Base-by-base conservation (phyloP, 2,329 filamentous ascomycete genomes). In the Byssochlamys sp. region DNA sequence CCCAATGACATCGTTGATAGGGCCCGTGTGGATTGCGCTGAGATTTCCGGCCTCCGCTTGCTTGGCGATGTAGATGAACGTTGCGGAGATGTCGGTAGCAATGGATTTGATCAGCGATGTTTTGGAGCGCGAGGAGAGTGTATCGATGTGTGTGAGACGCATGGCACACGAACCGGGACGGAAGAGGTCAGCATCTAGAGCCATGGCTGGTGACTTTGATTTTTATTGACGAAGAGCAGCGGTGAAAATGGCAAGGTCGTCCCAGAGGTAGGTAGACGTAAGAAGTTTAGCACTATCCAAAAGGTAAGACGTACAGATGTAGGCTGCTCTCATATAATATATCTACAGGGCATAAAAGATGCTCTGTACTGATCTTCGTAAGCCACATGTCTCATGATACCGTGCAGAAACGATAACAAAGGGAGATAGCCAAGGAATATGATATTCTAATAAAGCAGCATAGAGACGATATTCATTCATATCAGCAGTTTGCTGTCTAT, bases 11-110 rank as follows among this genome's bases (percentile, higher is more conserved):
- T 61, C 39, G 56, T 71, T 61, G 33, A 72, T 63, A 2, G 68
- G 64, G 0, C 45, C 48, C 0, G 67, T 68, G 31, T 72, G 62
- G 3, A 59, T 50, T 1, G 59, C 12, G 26, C 48, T 55, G 3
- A 74, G 63, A 7, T 56, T 64, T 1, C 67, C 69, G 3, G 58
- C 58, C n/a, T 62, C 61, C 14, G 65, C 51, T 19, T 69, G 65
- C 14, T 63, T 61, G 12, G 63, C 63, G 53, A 74, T 67, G 31
- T 57, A 62, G 51, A 67, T 65, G 24, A 74, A 67, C 2, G 63
- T 64, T 0, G 63, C 61, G 19, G 61, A 57, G 49, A 74, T 69
- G 52, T 74, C 69, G 33, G 64, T 57, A 19, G 69, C 66, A 53
- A 73, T 61, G 10, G 66, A 62, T 10, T 54, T 19, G 35, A 73